These are phyloP conservation scores for Fusarium sp. DNA, from an alignment of 2,329 filamentous ascomycete genomes.

Conservation along the genomic window DNA sequence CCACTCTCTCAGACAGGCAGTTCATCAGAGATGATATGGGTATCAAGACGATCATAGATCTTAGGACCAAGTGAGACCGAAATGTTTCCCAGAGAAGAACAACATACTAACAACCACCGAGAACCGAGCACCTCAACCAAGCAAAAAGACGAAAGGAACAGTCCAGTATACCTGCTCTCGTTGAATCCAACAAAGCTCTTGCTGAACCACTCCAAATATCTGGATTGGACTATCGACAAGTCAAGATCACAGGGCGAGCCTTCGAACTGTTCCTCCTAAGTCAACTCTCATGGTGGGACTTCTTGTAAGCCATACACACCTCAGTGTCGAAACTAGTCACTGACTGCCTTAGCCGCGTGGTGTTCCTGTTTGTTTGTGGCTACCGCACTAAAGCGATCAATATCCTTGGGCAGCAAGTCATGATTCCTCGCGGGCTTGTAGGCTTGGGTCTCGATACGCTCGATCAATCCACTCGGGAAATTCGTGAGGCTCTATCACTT, in stretches of 20 bases:
- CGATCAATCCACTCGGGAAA: constrained; percentile 71
- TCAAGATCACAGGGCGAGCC: constrained; percentile 78
- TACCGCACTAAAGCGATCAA: constrained; percentile 75
- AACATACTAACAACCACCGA: constrained; percentile 45
- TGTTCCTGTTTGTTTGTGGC: constrained; percentile 71
- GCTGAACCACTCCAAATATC: constrained; percentile 70
- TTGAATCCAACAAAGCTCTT: constrained; percentile 58
- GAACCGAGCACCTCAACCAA: constrained; percentile 78
- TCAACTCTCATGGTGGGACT: constrained; percentile 74
- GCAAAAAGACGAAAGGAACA: constrained; percentile 67
- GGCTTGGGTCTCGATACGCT: constrained; percentile 77
- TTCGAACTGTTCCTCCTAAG: constrained; percentile 76
- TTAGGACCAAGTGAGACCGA: constrained; percentile 74
- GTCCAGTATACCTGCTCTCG: constrained; percentile 52
- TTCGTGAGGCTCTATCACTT: constrained; percentile 54
- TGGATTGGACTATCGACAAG: constrained; percentile 70
- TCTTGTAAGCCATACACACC: constrained; percentile 60
- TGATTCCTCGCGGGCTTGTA: constrained; percentile 76
- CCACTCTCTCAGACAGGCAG: constrained; percentile 71
- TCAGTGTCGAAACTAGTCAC: background rate
- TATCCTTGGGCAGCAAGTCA: constrained; percentile 75
- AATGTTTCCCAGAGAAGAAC: background rate
- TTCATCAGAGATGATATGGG: constrained; percentile 68
- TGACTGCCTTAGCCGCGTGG: constrained; percentile 53
- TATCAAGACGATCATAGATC: constrained; percentile 79